Evolutionary conservation across 2,329 filamentous ascomycete species (phyloP), one percentile per base, ranked within the genome.

Genomic region (Neospermospora avenae): DNA sequence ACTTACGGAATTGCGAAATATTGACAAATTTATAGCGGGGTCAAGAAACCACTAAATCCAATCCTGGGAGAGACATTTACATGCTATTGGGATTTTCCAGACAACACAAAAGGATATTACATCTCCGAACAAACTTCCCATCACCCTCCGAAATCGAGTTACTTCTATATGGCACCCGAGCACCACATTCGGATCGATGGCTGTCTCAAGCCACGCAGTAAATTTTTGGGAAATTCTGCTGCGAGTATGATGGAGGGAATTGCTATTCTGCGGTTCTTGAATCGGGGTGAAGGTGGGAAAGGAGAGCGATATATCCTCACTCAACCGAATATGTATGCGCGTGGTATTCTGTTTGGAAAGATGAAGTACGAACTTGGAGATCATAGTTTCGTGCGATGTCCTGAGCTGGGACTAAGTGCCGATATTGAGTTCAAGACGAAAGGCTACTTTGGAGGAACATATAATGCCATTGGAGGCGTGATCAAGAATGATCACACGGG

Each of bases 331-430:
- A 99, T 99, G 92, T 99, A 99, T 74, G 95, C 93, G 22, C 85
- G 95, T 63, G 93, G 95, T 37, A 98, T 99, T 62, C 80, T 99
- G 8, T 97, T 99, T 71, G 95, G 95, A 51, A 98, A 97, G 75
- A 98, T 99, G 95, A 98, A 97, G 76, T 99, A 98, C 75, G 95
- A 99, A 78, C 85, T 99, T 7, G 95, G 93, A 65, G 93, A 98
- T 74, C 93, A 96, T 77, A 96, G 93, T 73, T 91, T 92, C 69
- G 90, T 99, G 20, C 84, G 88, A 66, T 98, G 95, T 74, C 91
- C 93, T 0, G 93, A 98, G 74, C 84, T 91, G 18, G 88, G 92
- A 60, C 81, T 99, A 18, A 84, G 86, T 25, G 93, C 92, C 62
- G 93, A 99, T 73, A 86, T 99, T 63, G 95, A 99, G 67, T 99